Base-by-base conservation (phyloP, 2,329 filamentous ascomycete species). In the Penicillium polonicum region DNA sequence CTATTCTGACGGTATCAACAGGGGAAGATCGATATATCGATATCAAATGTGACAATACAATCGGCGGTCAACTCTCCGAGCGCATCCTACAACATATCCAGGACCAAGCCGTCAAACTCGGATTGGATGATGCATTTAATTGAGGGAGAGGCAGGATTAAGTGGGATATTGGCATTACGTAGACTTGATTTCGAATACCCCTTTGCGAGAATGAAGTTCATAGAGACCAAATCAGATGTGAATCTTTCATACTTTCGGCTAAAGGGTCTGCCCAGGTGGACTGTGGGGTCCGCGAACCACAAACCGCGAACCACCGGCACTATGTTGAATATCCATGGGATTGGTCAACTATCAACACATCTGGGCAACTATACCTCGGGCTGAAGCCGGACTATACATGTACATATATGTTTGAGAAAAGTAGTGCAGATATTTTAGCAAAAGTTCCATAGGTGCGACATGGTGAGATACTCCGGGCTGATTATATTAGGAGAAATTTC, bases 1-100 rank as follows among this genome's bases (percentile, higher is more conserved):
- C 17, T 39, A 23, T 35, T 21, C 42, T 57, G 21, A 57, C n/a
- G 8, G 7, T 25, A 23, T n/a, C 4, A 23, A 29, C n/a, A 57
- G 55, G 29, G 6, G 49, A 53, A n/a, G 31, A 53, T 29, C n/a
- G 36, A 29, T 53, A 41, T 4, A 27, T 57, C 5, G 49, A 53
- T 27, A 46, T 57, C 25, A 57, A 57, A 10, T 57, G 49, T 33
- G 42, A 53, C 55, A 9, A 42, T 4, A 12, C 5, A 33, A 36
- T 46, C 19, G 55, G 55, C 17, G 5, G 27, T 42, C 21, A 13
- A 19, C 49, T 57, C 12, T 52, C 42, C 23, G n/a, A 35, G 12
- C 55, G 55, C 15, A 48, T 53, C 29, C 29, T 57, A 10, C 42
- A 35, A 38, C 15, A 57, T 25, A 25, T 57, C 19, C 33, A 31